These are phyloP conservation scores for Wickerhamiella infanticola DNA, from an alignment of 1,139 yeast genomes.

Conservation along the genomic window DNA sequence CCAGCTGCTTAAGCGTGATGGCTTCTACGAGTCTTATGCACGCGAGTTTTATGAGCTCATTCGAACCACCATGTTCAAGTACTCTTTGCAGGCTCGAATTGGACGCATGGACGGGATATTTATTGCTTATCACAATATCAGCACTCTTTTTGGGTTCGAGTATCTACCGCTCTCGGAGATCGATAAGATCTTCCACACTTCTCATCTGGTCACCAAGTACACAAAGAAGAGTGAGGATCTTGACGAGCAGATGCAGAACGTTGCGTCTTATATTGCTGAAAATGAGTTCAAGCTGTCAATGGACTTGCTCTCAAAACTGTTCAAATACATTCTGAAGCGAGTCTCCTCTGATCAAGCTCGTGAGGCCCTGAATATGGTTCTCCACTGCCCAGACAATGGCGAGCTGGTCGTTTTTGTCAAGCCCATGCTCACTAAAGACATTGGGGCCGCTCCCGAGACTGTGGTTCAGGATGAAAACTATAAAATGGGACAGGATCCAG, in stretches of 20 bases:
- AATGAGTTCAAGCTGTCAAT: constrained; percentile 55
- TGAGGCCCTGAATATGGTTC: constrained; percentile 16
- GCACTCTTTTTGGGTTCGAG: constrained; percentile 75
- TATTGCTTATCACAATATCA: constrained; percentile 76
- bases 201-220: constrained; percentile 14
- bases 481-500: constrained; percentile 3
- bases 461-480: not conserved
- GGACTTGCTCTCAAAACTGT: constrained; percentile 37
- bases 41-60: constrained; percentile 65
- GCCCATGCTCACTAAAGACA: constrained; percentile 20
- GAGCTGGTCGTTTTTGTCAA: constrained; percentile 20
- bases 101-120: constrained; percentile 97
- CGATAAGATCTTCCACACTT: constrained; percentile 43
- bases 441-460: constrained; percentile 5
- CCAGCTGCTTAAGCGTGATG: constrained; percentile 44
- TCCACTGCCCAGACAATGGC: constrained; percentile 16
- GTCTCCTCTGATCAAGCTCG: constrained; percentile 13
- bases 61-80: constrained; percentile 64
- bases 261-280: constrained; percentile 46
- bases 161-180: constrained; percentile 63
- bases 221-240: constrained; percentile 2
- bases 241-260: constrained; percentile 14
- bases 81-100: constrained; percentile 78
- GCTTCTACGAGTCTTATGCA: constrained; percentile 62
- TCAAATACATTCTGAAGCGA: constrained; percentile 28